Evolutionary conservation across 2,329 filamentous ascomycete species (phyloP).

Genomic region (Arthrocladium fulminans): DNA sequence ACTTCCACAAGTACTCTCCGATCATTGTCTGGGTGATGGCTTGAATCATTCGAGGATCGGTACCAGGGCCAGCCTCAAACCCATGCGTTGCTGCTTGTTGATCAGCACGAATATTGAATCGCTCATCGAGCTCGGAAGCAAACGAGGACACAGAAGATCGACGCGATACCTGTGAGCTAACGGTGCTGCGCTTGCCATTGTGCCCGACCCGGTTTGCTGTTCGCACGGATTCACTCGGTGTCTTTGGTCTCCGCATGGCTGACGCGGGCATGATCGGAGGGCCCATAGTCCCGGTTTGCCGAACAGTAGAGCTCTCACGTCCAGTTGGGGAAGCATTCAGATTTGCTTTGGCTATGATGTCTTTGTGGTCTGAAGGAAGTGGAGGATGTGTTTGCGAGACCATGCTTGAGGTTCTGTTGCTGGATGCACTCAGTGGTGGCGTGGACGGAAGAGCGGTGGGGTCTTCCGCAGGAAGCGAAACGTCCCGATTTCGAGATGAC

Average conservation of each 20-base stretch:
- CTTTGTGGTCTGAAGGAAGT: slow-evolving; percentile 70
- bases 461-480: background rate
- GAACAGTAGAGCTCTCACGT: background rate
- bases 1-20: slow-evolving; percentile 97
- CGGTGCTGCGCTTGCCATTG: slow-evolving; percentile 26
- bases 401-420: slow-evolving; percentile 45
- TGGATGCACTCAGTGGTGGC: slow-evolving; percentile 55
- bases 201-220: slow-evolving; percentile 32
- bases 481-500: slow-evolving; percentile 2
- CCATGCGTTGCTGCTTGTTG: slow-evolving; percentile 49
- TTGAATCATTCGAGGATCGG: slow-evolving; percentile 96
- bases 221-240: slow-evolving; percentile 48
- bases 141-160: slow-evolving; percentile 92
- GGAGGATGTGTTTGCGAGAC: slow-evolving; percentile 51
- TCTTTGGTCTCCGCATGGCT: slow-evolving; percentile 56
- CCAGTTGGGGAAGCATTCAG: slow-evolving; percentile 9
- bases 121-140: slow-evolving; percentile 80
- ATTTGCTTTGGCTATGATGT: slow-evolving; percentile 71
- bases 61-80: slow-evolving; percentile 58
- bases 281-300: slow-evolving; percentile 52
- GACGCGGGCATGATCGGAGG: slow-evolving; percentile 79
- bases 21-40: slow-evolving; percentile 99
- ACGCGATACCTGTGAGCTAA: slow-evolving; percentile 43
- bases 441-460: slow-evolving; percentile 24
- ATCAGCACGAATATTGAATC: slow-evolving; percentile 66